Evolutionary conservation across 257 asterid genomes (phyloP).

Genomic region (Marsdenia floribunda): DNA sequence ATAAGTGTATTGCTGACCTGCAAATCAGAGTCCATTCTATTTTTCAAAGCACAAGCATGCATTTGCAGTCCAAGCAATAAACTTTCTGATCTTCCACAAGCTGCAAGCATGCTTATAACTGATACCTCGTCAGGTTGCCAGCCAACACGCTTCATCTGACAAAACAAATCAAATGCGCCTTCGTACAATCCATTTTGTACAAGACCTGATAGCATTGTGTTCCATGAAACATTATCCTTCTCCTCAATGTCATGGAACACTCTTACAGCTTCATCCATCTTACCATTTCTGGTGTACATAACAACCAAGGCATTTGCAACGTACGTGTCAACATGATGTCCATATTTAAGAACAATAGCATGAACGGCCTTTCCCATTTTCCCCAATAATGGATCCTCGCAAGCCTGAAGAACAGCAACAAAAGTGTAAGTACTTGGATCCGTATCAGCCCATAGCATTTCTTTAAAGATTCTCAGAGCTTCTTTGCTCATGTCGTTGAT

Average conservation of each 20-base stretch:
- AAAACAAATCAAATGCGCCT: constrained; percentile 42
- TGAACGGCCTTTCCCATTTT: constrained; percentile 50
- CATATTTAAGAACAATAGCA: constrained; percentile 38
- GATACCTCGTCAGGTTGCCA: constrained; percentile 55
- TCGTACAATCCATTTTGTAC: constrained; percentile 50
- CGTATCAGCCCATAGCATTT: constrained; percentile 41
- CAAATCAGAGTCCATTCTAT: constrained; percentile 49
- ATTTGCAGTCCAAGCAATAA: constrained; percentile 60
- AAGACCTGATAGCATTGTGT: constrained; percentile 70
- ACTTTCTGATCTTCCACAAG: constrained; percentile 57
- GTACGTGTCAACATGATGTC: constrained; percentile 34
- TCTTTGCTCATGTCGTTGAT: constrained; percentile 39
- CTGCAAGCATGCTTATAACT: constrained; percentile 52
- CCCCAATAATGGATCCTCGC: constrained; percentile 44
- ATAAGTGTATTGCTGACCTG: constrained; percentile 64
- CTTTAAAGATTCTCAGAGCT: constrained; percentile 41
- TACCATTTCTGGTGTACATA: constrained; percentile 52
- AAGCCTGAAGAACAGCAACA: constrained; percentile 74
- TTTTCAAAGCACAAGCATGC: constrained; percentile 65
- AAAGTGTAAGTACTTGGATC: constrained; percentile 60
- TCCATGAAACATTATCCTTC: constrained; percentile 67
- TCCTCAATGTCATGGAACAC: constrained; percentile 37
- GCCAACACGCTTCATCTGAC: constrained; percentile 34
- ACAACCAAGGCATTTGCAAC: constrained; percentile 67
- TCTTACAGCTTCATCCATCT: constrained; percentile 50